Percentiles rank a stretch among this genome's conserved stretches.
Conservation (phyloP, 2,329 filamentous ascomycete species). For the Nothophoma quercina region DNA sequence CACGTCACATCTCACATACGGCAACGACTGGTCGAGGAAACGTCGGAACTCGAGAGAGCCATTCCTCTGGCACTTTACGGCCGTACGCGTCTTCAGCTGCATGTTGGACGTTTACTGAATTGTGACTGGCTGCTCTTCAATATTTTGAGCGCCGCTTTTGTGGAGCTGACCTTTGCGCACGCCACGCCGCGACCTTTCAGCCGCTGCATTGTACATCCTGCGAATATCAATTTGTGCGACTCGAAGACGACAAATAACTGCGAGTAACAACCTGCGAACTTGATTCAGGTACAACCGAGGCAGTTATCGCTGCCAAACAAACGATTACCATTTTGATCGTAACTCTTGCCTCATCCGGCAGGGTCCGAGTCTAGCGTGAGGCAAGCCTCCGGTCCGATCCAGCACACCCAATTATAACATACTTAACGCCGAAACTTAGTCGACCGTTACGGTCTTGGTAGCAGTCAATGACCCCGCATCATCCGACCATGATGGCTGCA, state of each 20-base stretch:
- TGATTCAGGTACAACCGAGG: background rate
- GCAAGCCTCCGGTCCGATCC: background rate
- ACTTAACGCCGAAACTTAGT: background rate
- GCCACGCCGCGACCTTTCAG: too few relatives aligned
- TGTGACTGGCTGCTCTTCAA: too few relatives aligned
- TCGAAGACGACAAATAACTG: background rate
- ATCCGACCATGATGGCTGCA: background rate
- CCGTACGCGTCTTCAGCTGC: background rate
- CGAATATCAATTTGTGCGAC: too few relatives aligned
- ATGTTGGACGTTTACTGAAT: too few relatives aligned
- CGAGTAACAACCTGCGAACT: background rate
- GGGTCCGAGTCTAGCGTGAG: constrained; percentile 2
- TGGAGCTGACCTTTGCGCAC: too few relatives aligned
- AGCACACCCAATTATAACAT: constrained; percentile 11
- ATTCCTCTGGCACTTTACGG: background rate
- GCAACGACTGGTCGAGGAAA: too few relatives aligned
- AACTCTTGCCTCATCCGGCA: constrained; percentile 5
- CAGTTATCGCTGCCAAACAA: background rate
- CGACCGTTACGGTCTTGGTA: background rate
- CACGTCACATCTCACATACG: background rate
- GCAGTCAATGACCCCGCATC: constrained; percentile 1
- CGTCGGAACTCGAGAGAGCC: too few relatives aligned
- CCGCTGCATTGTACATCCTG: too few relatives aligned
- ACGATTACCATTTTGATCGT: background rate
- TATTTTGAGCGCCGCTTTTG: too few relatives aligned